Evolutionary conservation across 2,329 filamentous ascomycete genomes (phyloP), one percentile per base, ranked within the genome.

Genomic region (Xylariaceae sp.): DNA sequence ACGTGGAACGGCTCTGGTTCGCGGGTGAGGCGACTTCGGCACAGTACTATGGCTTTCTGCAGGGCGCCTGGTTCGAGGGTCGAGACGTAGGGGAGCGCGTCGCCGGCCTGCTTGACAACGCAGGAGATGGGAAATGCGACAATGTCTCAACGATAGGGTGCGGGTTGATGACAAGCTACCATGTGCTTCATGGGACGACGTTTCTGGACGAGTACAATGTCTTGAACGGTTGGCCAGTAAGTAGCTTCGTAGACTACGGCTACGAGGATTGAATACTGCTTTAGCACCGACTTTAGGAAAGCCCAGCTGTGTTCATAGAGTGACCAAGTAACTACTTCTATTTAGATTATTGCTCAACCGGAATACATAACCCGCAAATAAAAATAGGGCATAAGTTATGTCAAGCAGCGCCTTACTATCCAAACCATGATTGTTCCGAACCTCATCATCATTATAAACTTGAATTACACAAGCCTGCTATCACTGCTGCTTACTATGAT

Each of bases 11-110:
- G 1, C 57, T 86, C 3, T 84, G 73, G 65, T 86, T 83, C 47
- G 80, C 82, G 0, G 82, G 82, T 0, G 82, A 86, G 55, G 76
- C 75, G 2, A 83, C 73, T 1, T 81, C 74, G 32, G 69, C 78
- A 0, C 68, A 78, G 50, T 84, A 82, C 56, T 86, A 74, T 59
- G 82, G 82, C 0, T 85, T 81, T 59, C 50, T 85, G 54, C 82
- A 85, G 19, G 79, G 78, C 0, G 76, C 78, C 0, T 82, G 68
- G 61, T 78, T 69, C 29, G 78, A 81, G 51, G 78, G 79, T 0
- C 65, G 66, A 2, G 66, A 71, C 4, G 72, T 67, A 0, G 78
- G 72, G 0, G 58, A 65, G 31, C 63, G 63, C 2, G 61, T 77
- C 28, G 70, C 69, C 2, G 63, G 53, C 7, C 56, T 64, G 35